These are phyloP conservation scores for Schizonepeta tenuifolia DNA, from an alignment of 257 asterid species.

Conservation along the genomic window DNA sequence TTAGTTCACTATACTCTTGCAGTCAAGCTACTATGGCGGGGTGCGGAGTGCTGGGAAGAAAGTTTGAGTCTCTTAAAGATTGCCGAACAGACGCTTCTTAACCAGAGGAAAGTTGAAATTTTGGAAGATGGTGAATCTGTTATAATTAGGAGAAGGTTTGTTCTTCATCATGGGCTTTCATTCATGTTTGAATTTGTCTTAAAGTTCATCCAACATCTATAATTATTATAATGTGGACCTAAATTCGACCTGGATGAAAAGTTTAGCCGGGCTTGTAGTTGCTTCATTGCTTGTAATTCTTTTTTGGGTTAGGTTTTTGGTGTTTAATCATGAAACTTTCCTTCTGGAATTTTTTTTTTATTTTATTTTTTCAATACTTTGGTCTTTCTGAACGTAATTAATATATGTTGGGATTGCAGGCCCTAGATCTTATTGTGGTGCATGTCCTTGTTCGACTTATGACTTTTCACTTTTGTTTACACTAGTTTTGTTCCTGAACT, in stretches of 20 bases:
- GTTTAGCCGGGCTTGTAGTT: too few relatives aligned
- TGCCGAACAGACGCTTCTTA: slow-evolving; percentile 69
- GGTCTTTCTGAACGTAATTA: background rate
- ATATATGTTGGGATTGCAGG: background rate
- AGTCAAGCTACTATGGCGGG: slow-evolving; percentile 95
- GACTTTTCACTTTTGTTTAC: slow-evolving; percentile 2
- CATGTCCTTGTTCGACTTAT: background rate
- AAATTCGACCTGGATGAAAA: too few relatives aligned
- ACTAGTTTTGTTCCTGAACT: slow-evolving; percentile 27
- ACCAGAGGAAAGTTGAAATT: slow-evolving; percentile 36
- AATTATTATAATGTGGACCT: background rate
- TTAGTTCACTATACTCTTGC: slow-evolving; percentile 31
- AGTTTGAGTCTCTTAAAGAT: slow-evolving; percentile 64
- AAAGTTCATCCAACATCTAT: background rate
- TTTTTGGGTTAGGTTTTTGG: background rate
- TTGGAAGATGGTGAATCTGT: slow-evolving; percentile 37
- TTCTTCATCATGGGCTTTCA: slow-evolving; percentile 12
- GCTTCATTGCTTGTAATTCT: background rate
- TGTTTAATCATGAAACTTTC: slow-evolving; percentile 1
- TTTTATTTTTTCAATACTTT: background rate
- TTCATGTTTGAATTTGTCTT: background rate
- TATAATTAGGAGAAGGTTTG: slow-evolving; percentile 77
- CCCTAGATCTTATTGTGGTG: slow-evolving; percentile 3
- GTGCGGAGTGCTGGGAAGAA: slow-evolving; percentile 90
- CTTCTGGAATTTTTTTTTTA: slow-evolving; percentile 1